Conservation (phyloP, 495 filamentous ascomycete genomes). For the Rhizodiscina lignyota region DNA sequence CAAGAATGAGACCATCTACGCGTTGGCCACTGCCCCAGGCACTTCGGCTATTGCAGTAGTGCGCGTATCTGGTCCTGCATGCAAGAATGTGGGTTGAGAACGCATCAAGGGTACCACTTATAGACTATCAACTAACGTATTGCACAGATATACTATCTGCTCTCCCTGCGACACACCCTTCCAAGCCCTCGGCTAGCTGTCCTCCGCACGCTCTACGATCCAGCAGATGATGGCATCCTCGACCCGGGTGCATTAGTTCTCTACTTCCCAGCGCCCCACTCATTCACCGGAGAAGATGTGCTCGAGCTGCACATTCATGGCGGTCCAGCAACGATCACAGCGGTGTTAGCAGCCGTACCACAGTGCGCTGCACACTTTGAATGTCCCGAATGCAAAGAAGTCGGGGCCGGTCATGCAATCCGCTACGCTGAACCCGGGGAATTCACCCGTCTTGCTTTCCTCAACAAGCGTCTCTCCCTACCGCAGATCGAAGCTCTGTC, state of each 20-base stretch:
- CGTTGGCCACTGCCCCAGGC: conserved; percentile 74
- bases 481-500: conserved; percentile 89
- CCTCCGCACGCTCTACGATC: conserved; percentile 56
- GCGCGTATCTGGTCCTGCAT: conserved; percentile 67
- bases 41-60: conserved; percentile 85
- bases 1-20: conserved; percentile 81
- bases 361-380: conserved; percentile 11
- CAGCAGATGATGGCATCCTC: conserved; percentile 32
- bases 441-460: conserved; percentile 85
- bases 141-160: conserved; percentile 49
- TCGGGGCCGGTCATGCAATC: conserved; percentile 26
- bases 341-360: conserved; percentile 65
- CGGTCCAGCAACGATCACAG: conserved; percentile 72
- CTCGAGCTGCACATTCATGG: conserved; percentile 90
- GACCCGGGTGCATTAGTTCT: conserved; percentile 73
- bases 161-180: conserved; percentile 49
- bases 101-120: conserved; percentile 24
- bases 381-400: too few relatives aligned
- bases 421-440: conserved; percentile 92
- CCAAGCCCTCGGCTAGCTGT: conserved; percentile 63
- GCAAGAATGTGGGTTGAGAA: conserved; percentile 32
- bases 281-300: conserved; percentile 82
- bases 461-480: conserved; percentile 69
- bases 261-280: conserved; percentile 71
- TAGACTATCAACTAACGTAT: conserved; percentile 36